Evolutionary conservation across 2,329 filamentous ascomycete genomes (phyloP).

Genomic region (Alternaria incomplexa): DNA sequence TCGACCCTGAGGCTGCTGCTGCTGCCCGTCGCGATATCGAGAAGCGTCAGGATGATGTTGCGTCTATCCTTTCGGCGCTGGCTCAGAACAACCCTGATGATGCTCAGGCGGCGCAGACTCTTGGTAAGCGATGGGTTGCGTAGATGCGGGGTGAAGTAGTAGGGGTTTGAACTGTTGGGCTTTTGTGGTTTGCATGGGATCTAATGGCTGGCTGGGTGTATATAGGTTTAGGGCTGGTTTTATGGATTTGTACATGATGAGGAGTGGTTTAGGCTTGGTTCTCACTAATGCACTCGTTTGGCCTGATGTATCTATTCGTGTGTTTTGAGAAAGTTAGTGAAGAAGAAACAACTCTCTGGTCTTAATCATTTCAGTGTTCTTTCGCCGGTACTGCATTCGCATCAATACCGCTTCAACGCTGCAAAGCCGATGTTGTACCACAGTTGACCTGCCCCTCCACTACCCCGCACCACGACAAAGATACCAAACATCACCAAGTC

Average conservation of each 20-base stretch:
- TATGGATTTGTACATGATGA: not conserved
- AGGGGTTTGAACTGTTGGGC: not conserved
- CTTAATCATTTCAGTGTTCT: not conserved
- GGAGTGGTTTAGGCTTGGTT: not conserved
- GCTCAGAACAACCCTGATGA: constrained; percentile 32
- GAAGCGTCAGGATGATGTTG: constrained; percentile 24
- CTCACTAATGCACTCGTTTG: not conserved
- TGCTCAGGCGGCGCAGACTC: constrained; percentile 20
- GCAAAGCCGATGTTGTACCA: not conserved
- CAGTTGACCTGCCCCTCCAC: not conserved
- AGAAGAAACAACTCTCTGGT: not conserved
- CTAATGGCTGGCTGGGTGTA: not conserved
- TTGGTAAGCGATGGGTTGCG: constrained; percentile 2
- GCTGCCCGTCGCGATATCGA: constrained; percentile 17
- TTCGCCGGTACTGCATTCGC: accelerated
- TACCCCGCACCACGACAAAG: not conserved
- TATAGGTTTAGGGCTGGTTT: not conserved
- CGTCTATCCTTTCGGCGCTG: constrained; percentile 28
- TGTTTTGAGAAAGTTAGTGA: accelerated
- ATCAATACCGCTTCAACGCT: not conserved
- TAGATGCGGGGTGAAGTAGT: not conserved
- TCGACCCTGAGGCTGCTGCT: constrained; percentile 25
- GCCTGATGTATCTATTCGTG: not conserved
- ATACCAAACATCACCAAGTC: too few species aligned
- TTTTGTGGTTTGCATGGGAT: not conserved